These are phyloP conservation scores for Monosporozyma servazzii DNA, from an alignment of 805 yeast species.

Conservation along the genomic window DNA sequence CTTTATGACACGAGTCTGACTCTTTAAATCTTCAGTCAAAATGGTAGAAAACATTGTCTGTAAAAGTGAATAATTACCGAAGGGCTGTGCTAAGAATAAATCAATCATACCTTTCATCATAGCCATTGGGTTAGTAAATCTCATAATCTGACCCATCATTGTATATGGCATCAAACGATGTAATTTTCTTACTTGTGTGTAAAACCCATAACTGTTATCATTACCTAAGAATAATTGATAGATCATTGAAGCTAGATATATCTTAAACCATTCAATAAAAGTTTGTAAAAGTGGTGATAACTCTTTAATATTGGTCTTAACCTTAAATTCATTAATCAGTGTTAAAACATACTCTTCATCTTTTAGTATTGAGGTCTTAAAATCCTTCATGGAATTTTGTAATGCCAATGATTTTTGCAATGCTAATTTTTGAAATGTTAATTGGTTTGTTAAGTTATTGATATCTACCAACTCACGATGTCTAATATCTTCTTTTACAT, in stretches of 20 bases:
- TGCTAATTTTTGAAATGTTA: conserved; percentile 64
- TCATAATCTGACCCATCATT: conserved; percentile 64
- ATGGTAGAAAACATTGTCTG: conserved; percentile 68
- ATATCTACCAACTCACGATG: conserved; percentile 54
- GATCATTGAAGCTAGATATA: conserved; percentile 76
- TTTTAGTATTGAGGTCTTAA: conserved; percentile 45
- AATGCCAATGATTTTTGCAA: conserved; percentile 46
- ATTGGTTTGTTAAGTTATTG: conserved; percentile 51
- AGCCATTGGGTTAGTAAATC: conserved; percentile 79
- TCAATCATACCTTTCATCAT: conserved; percentile 75
- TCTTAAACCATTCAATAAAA: conserved; percentile 72
- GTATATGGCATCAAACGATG: conserved; percentile 77
- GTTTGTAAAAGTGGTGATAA: conserved; percentile 59
- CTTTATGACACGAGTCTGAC: conserved; percentile 45
- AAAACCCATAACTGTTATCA: conserved; percentile 71
- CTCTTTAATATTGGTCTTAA: conserved; percentile 41
- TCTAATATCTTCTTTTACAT: conserved; percentile 39
- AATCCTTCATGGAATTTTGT: conserved; percentile 47
- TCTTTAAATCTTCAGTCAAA: conserved; percentile 63
- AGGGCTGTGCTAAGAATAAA: conserved; percentile 70
- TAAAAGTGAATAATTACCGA: conserved; percentile 56
- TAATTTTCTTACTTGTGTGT: conserved; percentile 57
- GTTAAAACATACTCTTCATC: conserved; percentile 47
- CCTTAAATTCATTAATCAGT: conserved; percentile 59
- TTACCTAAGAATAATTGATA: conserved; percentile 73